phyloP scores from a whole-genome alignment of 1,139 yeast genomes.

The Kodamaea plutei region DNA sequence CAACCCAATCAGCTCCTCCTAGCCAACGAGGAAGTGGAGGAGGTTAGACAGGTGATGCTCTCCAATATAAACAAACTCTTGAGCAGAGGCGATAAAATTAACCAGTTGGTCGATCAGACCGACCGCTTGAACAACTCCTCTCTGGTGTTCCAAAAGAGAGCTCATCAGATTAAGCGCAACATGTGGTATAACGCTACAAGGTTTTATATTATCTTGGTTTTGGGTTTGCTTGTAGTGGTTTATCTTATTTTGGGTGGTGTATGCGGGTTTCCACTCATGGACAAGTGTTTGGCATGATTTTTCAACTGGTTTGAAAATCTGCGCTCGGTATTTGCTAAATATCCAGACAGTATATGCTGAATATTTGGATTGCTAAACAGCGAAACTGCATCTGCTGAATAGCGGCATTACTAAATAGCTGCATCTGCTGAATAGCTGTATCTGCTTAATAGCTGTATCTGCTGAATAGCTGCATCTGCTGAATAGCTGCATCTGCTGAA shows the following conservation, averaged over 20 bases:
- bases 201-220: conserved; percentile 30
- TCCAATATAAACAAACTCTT: conserved; percentile 67
- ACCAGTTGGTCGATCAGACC: conserved; percentile 74
- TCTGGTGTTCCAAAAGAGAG: conserved; percentile 67
- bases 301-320: too few species aligned
- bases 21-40: conserved; percentile 49
- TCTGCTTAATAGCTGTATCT: too few species aligned
- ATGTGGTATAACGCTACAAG: conserved; percentile 62
- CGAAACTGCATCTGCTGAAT: too few species aligned
- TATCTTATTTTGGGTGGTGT: conserved; percentile 45
- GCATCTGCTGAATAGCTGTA: too few species aligned
- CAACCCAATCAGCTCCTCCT: conserved; percentile 38
- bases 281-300: conserved; percentile 24
- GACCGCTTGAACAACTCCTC: conserved; percentile 68
- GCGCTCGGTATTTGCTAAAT: too few species aligned
- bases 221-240: conserved; percentile 22
- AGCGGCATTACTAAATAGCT: too few species aligned
- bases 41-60: conserved; percentile 58
- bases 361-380: too few species aligned
- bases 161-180: conserved; percentile 58
- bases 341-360: too few species aligned
- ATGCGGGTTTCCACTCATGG: conserved; percentile 49
- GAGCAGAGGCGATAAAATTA: conserved; percentile 77
- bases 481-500: too few species aligned
- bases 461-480: too few species aligned